These are phyloP conservation scores for Tribonema minus DNA, from an alignment of 108 stramenopile species.

Conservation along the genomic window DNA sequence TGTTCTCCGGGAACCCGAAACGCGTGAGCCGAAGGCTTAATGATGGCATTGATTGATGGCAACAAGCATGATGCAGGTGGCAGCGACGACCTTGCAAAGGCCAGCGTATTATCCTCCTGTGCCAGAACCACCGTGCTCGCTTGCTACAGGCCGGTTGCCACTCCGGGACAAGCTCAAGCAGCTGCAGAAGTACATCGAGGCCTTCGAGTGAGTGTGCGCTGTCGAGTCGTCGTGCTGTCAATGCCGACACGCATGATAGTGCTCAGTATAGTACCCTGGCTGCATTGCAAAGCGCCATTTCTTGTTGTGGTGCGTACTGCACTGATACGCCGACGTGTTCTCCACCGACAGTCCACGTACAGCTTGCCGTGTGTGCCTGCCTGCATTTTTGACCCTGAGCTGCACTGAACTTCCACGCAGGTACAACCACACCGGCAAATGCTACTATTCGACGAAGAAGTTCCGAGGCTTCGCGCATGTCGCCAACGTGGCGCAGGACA, in stretches of 20 bases:
- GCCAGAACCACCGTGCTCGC: too few species aligned
- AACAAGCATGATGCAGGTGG: too few species aligned
- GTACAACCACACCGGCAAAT: constrained; percentile 39
- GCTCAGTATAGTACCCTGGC: background rate
- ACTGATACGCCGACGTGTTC: background rate
- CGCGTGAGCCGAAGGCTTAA: too few species aligned
- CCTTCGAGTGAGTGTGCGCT: constrained; percentile 17
- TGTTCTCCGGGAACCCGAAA: too few species aligned
- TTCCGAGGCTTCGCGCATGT: constrained; percentile 59
- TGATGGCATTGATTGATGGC: too few species aligned
- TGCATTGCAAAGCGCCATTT: background rate
- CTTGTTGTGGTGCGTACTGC: background rate
- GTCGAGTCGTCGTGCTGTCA: background rate
- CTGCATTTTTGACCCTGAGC: too few species aligned
- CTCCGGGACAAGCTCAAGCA: background rate
- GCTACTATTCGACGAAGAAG: constrained; percentile 40
- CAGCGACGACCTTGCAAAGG: too few species aligned
- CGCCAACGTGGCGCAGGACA: constrained; percentile 50
- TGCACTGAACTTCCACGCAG: background rate
- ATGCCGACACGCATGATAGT: background rate
- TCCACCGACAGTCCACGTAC: background rate
- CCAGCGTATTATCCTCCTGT: too few species aligned
- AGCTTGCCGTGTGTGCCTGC: too few species aligned
- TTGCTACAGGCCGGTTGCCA: background rate
- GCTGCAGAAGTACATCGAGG: constrained; percentile 25